phyloP scores from a whole-genome alignment of 2,329 filamentous ascomycete species.

The Corynespora cassiicola region DNA sequence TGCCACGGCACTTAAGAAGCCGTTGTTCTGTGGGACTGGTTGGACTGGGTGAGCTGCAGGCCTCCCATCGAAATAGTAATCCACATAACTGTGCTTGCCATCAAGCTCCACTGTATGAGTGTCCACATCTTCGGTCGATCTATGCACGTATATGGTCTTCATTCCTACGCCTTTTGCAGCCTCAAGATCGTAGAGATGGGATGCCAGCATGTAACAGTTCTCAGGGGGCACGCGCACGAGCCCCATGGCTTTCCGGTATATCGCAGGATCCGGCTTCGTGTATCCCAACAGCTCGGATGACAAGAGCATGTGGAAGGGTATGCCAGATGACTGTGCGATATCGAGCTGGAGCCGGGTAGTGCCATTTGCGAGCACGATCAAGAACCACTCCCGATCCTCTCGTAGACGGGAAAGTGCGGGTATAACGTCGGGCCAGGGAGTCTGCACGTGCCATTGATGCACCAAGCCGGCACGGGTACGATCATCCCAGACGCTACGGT shows the following conservation, averaged over 20 bases:
- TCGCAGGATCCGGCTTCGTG: conserved; percentile 53
- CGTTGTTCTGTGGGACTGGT: too few relatives aligned
- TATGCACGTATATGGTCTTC: conserved; percentile 59
- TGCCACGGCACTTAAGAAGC: too few relatives aligned
- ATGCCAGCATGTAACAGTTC: conserved; percentile 61
- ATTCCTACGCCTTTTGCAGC: conserved; percentile 58
- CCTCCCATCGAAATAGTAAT: conserved; percentile 40
- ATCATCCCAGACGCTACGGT: conserved; percentile 17
- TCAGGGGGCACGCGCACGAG: conserved; percentile 54
- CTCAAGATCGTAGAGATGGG: conserved; percentile 61
- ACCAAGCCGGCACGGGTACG: conserved; percentile 32
- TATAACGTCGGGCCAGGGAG: conserved; percentile 59
- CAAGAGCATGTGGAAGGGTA: conserved; percentile 60
- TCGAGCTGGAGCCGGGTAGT: conserved; percentile 63
- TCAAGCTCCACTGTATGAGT: conserved; percentile 53
- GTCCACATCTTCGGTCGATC: conserved; percentile 61
- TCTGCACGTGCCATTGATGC: conserved; percentile 57
- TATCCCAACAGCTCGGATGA: conserved; percentile 59
- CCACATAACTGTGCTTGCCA: conserved; percentile 48
- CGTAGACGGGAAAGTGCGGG: conserved; percentile 50
- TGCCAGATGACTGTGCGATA: conserved; percentile 53
- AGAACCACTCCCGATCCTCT: conserved; percentile 39
- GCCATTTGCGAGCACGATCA: conserved; percentile 63
- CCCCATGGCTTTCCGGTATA: conserved; percentile 54
- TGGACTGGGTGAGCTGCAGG: too few relatives aligned